Base-by-base conservation (phyloP, 352 stramenopile genomes). In the Phytophthora foliorum region DNA sequence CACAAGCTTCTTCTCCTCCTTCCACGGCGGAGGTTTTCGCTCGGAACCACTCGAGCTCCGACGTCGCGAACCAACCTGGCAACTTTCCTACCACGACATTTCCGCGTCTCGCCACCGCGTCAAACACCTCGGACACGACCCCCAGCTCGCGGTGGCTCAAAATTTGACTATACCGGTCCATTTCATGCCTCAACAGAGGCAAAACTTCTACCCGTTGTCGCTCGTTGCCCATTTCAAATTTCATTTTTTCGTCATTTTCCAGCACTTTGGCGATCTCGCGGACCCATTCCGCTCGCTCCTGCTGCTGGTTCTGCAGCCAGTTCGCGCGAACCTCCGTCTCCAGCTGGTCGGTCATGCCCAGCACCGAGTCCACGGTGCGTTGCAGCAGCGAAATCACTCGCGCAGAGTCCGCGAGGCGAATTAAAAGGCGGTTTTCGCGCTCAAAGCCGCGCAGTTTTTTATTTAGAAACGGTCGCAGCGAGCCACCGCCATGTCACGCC, bases 201-300 rank as follows among this genome's bases (percentile, higher is more conserved):
- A 74, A 57, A 31, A 77, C 36, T 42, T 74, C 31, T 39, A 67
- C 4, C 44, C 69, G 69, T 17, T 70, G 69, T 4, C 54, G 4
- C 6, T 61, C 29, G 25, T 57, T 50, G 3, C 69, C 69, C 34
- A 67, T 51, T 54, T 77, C 69, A 1, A 46, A 6, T 27, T 11
- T 25, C 57, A 77, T 27, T 22, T 34, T 57, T 8, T 63, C 24
- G 3, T 63, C 39, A 44, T 67, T 45, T 24, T 27, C 16, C n/a
- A 77, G 53, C 25, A 77, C 36, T 24, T 59, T 42, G 14, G 60
- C 57, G 21, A 69, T 63, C 32, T 66, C 21, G 11, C n/a, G 11
- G 24, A 57, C 53, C 42, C 29, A 63, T 38, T 67, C 55, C 2
- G 24, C 21, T 1, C 63, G 63, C 41, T 71, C 63, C 0, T 25